phyloP scores from a whole-genome alignment of 169 alveolate genomes.

The Cryptosporidium meleagridis region DNA sequence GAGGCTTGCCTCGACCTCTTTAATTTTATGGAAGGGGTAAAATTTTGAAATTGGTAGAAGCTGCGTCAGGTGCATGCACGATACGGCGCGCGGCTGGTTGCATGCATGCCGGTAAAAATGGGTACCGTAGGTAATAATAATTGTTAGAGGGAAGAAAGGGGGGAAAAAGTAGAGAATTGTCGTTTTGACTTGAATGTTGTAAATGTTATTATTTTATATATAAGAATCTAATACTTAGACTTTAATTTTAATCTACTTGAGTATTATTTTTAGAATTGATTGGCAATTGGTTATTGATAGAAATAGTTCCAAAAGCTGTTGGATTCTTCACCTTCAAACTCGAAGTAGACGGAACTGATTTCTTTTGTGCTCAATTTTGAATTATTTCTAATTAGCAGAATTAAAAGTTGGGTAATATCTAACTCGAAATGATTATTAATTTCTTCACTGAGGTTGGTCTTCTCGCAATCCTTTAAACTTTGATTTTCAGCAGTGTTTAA shows the following conservation, averaged over 20 bases:
- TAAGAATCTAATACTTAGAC: neutral
- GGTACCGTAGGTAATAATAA: neutral
- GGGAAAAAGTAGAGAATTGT: too few species aligned
- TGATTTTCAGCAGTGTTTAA: neutral
- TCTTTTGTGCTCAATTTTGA: neutral
- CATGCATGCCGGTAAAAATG: conserved; percentile 4
- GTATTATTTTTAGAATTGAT: neutral
- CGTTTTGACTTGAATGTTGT: too few species aligned
- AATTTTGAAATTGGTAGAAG: neutral
- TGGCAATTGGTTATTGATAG: neutral
- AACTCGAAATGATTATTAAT: neutral
- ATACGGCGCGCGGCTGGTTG: neutral
- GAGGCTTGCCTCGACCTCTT: conserved; percentile 42
- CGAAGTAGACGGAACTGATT: conserved; percentile 9
- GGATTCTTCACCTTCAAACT: conserved; percentile 29
- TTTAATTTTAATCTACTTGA: neutral
- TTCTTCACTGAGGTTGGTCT: neutral
- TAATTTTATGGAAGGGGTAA: conserved; percentile 38
- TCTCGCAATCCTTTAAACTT: neutral
- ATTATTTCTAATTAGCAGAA: conserved; percentile 6
- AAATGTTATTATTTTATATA: too few species aligned
- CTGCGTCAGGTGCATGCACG: neutral
- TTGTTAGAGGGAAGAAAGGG: too few species aligned
- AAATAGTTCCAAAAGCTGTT: conserved; percentile 41
- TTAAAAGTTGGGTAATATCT: neutral